phyloP scores from a whole-genome alignment of 2,329 filamentous ascomycete genomes.

The Talaromyces albobiverticillius region DNA sequence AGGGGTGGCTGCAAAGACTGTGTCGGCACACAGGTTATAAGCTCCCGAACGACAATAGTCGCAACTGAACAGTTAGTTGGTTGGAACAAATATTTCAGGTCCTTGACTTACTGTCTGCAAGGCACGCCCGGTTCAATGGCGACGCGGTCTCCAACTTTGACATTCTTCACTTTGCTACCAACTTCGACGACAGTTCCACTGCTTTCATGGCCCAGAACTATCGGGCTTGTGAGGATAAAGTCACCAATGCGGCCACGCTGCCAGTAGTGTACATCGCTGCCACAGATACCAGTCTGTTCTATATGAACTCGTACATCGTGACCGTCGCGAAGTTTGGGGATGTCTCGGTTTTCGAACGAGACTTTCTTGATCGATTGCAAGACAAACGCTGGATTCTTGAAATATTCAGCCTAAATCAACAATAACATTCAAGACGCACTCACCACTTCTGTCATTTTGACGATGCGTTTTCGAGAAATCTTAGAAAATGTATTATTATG shows the following conservation, averaged over 20 bases:
- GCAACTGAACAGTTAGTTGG: constrained; percentile 27
- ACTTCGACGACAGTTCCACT: constrained; percentile 1
- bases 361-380: not conserved
- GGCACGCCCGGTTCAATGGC: constrained; percentile 50
- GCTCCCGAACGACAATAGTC: constrained; percentile 40
- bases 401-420: not conserved
- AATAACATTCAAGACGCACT: not conserved
- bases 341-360: not conserved
- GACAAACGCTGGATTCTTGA: constrained; percentile 4
- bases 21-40: constrained; percentile 44
- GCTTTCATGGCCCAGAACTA: constrained; percentile 3
- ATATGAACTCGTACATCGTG: constrained; percentile 5
- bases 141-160: constrained; percentile 46
- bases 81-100: not conserved
- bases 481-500: not conserved
- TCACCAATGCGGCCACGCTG: constrained; percentile 4
- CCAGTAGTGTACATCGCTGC: constrained; percentile 7
- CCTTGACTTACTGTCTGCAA: constrained; percentile 28
- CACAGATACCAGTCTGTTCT: constrained; percentile 5
- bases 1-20: constrained; percentile 50
- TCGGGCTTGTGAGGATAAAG: not conserved
- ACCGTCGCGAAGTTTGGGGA: not conserved
- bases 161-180: constrained; percentile 30
- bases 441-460: constrained; percentile 1
- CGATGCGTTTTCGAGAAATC: not conserved